Percentiles rank a stretch among this genome's conserved stretches.
phyloP scores from a whole-genome alignment of 1,284 basidiomycete genomes.

The Megacollybia platyphylla region DNA sequence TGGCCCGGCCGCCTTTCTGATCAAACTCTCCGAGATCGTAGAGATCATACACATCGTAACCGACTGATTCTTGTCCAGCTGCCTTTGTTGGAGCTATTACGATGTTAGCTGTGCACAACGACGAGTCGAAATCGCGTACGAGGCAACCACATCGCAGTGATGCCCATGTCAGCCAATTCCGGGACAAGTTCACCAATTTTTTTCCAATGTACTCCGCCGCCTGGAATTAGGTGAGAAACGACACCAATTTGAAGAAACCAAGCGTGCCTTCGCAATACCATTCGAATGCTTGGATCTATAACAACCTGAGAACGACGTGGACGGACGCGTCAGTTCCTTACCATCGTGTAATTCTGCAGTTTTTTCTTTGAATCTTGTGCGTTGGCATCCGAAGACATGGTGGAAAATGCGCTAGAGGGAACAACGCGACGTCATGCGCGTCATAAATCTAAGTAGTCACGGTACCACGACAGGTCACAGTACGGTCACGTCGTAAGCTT shows the following conservation, averaged over 20 bases:
- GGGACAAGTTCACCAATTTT: slow-evolving; percentile 25
- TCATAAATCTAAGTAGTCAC: no score
- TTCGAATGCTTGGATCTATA: slow-evolving; percentile 13
- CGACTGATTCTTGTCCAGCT: slow-evolving; percentile 19
- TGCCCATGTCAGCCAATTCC: slow-evolving; percentile 33
- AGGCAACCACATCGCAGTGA: slow-evolving; percentile 41
- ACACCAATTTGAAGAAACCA: no score
- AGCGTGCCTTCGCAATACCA: slow-evolving; percentile 10
- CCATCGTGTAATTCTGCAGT: not conserved
- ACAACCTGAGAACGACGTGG: not conserved
- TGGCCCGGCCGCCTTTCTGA: slow-evolving; percentile 29
- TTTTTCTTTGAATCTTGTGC: not conserved
- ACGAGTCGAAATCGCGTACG: slow-evolving; percentile 13
- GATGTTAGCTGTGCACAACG: not conserved
- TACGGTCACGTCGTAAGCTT: no score
- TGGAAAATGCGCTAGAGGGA: not conserved
- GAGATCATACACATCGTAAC: slow-evolving; percentile 31
- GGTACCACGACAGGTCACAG: no score
- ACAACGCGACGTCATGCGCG: no score
- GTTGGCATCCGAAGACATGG: slow-evolving; percentile 1
- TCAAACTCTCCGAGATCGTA: slow-evolving; percentile 39
- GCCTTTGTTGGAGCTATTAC: slow-evolving; percentile 22
- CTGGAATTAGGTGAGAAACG: slow-evolving; percentile 14
- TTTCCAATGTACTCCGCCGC: slow-evolving; percentile 32
- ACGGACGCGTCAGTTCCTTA: not conserved